Conservation (phyloP, 2,329 filamentous ascomycete genomes). For the Trichoderma sp. region DNA sequence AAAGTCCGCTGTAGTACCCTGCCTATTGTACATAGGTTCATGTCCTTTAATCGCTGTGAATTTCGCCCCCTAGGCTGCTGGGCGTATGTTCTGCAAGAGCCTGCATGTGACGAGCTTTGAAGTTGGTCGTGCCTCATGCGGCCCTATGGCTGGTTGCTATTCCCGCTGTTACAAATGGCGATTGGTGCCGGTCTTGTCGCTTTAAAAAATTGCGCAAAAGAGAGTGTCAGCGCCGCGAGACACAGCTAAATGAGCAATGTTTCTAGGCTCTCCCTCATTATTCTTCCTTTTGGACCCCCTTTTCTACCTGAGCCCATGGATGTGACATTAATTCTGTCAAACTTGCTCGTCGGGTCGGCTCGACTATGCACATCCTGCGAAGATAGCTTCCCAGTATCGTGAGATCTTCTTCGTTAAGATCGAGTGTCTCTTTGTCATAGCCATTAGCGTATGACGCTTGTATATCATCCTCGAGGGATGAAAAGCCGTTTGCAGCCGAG, state of each 20-base stretch:
- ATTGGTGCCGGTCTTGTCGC: neutral
- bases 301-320: neutral
- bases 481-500: neutral
- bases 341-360: neutral
- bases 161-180: neutral
- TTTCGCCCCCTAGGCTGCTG: neutral
- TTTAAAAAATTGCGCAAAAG: neutral
- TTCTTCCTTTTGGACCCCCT: rapidly evolving
- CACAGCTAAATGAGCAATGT: neutral
- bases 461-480: neutral
- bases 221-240: neutral
- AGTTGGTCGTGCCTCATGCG: neutral
- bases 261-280: neutral
- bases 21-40: neutral
- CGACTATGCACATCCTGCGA: neutral
- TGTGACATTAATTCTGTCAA: neutral
- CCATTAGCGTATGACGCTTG: neutral
- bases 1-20: neutral
- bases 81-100: neutral
- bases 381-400: neutral
- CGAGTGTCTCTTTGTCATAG: neutral
- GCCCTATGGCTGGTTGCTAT: neutral
- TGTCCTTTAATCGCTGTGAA: neutral
- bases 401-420: neutral
- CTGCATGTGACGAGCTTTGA: neutral